phyloP scores from a whole-genome alignment of 2,329 filamentous ascomycete species.

The Periconia macrospinosa region DNA sequence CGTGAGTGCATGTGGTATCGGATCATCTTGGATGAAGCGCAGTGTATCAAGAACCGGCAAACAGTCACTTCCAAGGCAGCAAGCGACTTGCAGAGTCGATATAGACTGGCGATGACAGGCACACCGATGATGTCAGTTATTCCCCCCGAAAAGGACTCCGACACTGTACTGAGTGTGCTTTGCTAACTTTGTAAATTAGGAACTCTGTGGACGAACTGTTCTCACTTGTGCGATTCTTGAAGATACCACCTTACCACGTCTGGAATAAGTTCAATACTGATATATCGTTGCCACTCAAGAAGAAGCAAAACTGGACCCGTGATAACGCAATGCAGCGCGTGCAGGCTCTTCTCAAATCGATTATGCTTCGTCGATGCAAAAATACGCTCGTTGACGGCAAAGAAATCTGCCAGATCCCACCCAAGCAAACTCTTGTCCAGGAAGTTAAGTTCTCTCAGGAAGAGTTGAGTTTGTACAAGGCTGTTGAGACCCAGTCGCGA shows the following conservation, averaged over 20 bases:
- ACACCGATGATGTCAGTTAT: slow-evolving; percentile 56
- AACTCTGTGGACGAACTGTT: slow-evolving; percentile 79
- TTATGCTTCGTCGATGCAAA: slow-evolving; percentile 83
- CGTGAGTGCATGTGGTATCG: slow-evolving; percentile 57
- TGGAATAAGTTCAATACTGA: slow-evolving; percentile 63
- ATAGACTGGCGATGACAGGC: slow-evolving; percentile 76
- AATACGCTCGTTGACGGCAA: slow-evolving; percentile 76
- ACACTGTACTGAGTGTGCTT: not conserved
- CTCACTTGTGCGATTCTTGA: slow-evolving; percentile 75
- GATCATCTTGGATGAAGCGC: slow-evolving; percentile 77
- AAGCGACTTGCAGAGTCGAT: slow-evolving; percentile 59
- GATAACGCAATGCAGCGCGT: slow-evolving; percentile 67
- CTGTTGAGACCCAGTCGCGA: slow-evolving; percentile 67
- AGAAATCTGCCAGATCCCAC: slow-evolving; percentile 70
- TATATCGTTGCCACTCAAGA: slow-evolving; percentile 51
- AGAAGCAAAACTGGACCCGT: slow-evolving; percentile 30
- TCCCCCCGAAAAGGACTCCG: not conserved
- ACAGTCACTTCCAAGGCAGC: slow-evolving; percentile 65
- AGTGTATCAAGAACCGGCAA: slow-evolving; percentile 75
- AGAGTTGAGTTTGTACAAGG: slow-evolving; percentile 65
- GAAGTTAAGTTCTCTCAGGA: slow-evolving; percentile 69
- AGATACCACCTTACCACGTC: slow-evolving; percentile 73
- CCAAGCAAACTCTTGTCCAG: slow-evolving; percentile 56
- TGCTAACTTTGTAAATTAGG: slow-evolving; percentile 55
- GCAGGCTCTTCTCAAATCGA: slow-evolving; percentile 74